Evolutionary conservation across 352 stramenopile genomes (phyloP).

Genomic region (Pseudoperonospora humuli): DNA sequence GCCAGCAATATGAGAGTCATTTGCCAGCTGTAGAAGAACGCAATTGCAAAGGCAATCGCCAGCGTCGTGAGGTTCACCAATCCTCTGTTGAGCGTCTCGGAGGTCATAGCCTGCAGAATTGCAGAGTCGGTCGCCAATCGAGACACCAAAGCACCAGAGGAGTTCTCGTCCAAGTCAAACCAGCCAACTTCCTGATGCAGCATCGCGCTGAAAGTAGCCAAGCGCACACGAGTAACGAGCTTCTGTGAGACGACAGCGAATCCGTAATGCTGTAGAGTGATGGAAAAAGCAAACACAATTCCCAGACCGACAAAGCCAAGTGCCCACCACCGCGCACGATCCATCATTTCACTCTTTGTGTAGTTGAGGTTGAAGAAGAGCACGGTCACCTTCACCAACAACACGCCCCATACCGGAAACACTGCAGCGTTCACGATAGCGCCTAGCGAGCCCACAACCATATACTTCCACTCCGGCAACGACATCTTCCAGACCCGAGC

Average conservation of each 20-base stretch:
- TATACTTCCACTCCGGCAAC: slow-evolving; percentile 32
- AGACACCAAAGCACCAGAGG: slow-evolving; percentile 55
- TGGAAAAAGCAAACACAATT: slow-evolving; percentile 29
- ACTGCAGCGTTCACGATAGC: slow-evolving; percentile 33
- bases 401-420: slow-evolving; percentile 47
- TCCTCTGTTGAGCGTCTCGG: slow-evolving; percentile 49
- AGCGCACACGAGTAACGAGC: slow-evolving; percentile 47
- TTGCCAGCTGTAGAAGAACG: slow-evolving; percentile 53
- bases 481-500: slow-evolving; percentile 41
- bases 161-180: slow-evolving; percentile 74
- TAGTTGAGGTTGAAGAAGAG: slow-evolving; percentile 44
- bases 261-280: slow-evolving; percentile 43
- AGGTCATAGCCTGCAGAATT: slow-evolving; percentile 65
- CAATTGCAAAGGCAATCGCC: slow-evolving; percentile 34
- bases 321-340: slow-evolving; percentile 28
- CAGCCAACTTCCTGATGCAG: slow-evolving; percentile 73
- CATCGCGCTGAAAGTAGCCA: slow-evolving; percentile 51
- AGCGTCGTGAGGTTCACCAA: slow-evolving; percentile 46
- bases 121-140: slow-evolving; percentile 74
- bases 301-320: slow-evolving; percentile 42
- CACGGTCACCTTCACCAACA: slow-evolving; percentile 42
- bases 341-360: slow-evolving; percentile 45
- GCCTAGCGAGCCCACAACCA: slow-evolving; percentile 25
- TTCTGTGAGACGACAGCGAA: slow-evolving; percentile 52
- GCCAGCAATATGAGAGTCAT: slow-evolving; percentile 46